Percentiles rank a stretch among this genome's conserved stretches.
Evolutionary conservation across 306 rosid species (phyloP).

Genomic region (Vigna hirtella): DNA sequence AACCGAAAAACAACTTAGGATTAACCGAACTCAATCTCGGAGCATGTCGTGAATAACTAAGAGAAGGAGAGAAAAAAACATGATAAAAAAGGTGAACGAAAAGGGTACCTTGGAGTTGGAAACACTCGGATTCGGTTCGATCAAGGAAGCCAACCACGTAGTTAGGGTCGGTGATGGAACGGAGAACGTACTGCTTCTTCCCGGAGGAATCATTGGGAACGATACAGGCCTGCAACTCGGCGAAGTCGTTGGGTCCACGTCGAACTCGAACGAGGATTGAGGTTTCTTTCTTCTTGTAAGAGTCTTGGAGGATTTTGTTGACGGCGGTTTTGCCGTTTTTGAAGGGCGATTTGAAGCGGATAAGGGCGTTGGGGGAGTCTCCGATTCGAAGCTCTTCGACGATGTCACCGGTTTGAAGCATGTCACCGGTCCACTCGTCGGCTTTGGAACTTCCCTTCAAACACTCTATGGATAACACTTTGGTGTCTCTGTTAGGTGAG

Average conservation of each 20-base stretch:
- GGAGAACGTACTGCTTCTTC: conserved; percentile 66
- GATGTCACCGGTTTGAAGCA: conserved; percentile 90
- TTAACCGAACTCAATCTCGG: background rate
- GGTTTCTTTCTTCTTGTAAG: conserved; percentile 79
- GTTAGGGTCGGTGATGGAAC: conserved; percentile 82
- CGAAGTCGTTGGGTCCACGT: conserved; percentile 68
- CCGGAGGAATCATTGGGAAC: conserved; percentile 78
- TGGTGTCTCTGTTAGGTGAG: conserved; percentile 56
- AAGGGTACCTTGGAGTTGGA: conserved; percentile 74
- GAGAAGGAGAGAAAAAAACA: background rate
- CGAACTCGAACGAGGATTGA: conserved; percentile 75
- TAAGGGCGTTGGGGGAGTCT: conserved; percentile 34
- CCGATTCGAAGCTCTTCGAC: conserved; percentile 88
- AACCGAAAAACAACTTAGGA: background rate
- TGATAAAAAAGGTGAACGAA: too few relatives aligned
- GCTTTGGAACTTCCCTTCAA: conserved; percentile 73
- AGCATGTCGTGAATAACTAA: background rate
- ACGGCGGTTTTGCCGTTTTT: conserved; percentile 80
- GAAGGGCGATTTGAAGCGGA: conserved; percentile 67
- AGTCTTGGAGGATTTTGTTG: conserved; percentile 70
- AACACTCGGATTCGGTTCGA: conserved; percentile 82
- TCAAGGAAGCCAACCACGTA: conserved; percentile 79
- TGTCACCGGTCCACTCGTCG: conserved; percentile 83
- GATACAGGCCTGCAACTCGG: conserved; percentile 85
- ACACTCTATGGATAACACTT: conserved; percentile 82